Base-by-base conservation (phyloP, 2,329 filamentous ascomycete genomes). In the Hypoxylon sp. region DNA sequence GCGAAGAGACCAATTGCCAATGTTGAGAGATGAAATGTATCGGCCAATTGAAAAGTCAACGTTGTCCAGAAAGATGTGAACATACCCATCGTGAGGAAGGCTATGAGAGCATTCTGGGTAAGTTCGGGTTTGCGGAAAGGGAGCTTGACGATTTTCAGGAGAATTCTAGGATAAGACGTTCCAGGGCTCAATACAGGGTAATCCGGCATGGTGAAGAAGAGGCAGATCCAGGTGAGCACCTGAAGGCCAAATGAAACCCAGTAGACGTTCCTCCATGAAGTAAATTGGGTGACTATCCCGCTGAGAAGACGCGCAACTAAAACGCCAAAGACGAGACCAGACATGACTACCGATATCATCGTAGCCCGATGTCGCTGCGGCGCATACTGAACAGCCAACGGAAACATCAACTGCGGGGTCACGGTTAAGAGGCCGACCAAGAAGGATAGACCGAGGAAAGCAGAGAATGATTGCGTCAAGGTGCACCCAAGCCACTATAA, bases 381-480 rank as follows among this genome's bases (percentile, higher is more conserved):
- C 0, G 93, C 92, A 17, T 95, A 88, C 74, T 95, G 92, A 1
- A 92, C 91, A 0, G 94, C 92, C 0, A 96, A 83, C 0, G 93
- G 93, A 14, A 96, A 88, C 91, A 96, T 93, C 60, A 91, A 81
- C 78, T 91, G 90, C 11, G 92, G 93, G 2, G 93, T 95, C 1
- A 95, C 92, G 0, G 92, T 96, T 1, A 91, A 91, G n/a, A 92
- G 80, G n/a, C 90, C 90, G 10, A 88, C 89, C 59, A 95, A 80
- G 79, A 92, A 95, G 4, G 91, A 93, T 17, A 95, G 83, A 1
- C 85, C 89, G 0, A 88, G 84, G 78, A 96, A 95, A 5, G 85
- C 84, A 0, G 81, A 75, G 71, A 94, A 91, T 2, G 85, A 86
- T 2, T 81, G 81, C 0, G 92, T 95, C 0, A 94, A 76, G 68